Evolutionary conservation across 495 filamentous ascomycete species (phyloP).

Genomic region (Penicillium samsonianum): DNA sequence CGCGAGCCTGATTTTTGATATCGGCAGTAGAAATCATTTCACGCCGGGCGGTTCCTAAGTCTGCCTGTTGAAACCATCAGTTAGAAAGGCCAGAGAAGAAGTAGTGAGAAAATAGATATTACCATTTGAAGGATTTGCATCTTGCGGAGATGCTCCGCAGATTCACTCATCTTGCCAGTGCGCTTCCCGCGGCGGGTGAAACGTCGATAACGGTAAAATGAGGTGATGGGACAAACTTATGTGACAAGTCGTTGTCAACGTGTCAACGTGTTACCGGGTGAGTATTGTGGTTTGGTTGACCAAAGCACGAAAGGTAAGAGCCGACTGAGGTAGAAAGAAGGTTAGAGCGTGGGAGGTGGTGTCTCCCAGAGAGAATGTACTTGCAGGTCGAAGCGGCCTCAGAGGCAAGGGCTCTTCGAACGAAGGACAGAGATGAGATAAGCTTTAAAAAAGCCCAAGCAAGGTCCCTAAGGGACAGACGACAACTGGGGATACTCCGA

Average conservation of each 20-base stretch:
- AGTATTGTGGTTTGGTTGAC: not conserved
- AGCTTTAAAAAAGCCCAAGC: not conserved
- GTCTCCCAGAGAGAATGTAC: not conserved
- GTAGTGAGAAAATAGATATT: conserved; percentile 1
- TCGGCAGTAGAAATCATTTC: conserved; percentile 37
- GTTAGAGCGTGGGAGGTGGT: not conserved
- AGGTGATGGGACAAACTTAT: not conserved
- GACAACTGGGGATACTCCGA: not conserved
- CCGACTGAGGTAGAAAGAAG: not conserved
- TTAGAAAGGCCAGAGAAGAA: not conserved
- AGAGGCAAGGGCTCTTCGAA: not conserved
- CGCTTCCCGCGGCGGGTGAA: not conserved
- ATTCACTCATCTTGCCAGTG: not conserved
- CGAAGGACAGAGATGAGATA: not conserved
- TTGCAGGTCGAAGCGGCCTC: not conserved
- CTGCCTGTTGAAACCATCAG: conserved; percentile 24
- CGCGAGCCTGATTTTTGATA: not conserved
- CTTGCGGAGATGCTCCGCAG: not conserved
- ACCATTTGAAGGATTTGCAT: conserved; percentile 36
- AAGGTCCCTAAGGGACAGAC: not conserved
- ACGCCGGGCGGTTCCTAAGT: conserved; percentile 38
- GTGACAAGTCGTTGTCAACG: not conserved
- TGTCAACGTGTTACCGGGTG: not conserved
- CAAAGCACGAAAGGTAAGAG: not conserved
- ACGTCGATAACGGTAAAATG: not conserved